Evolutionary conservation across 805 yeast species (phyloP), one percentile per base, ranked within the genome.

Genomic region (Schizosaccharomyces cryophilus): DNA sequence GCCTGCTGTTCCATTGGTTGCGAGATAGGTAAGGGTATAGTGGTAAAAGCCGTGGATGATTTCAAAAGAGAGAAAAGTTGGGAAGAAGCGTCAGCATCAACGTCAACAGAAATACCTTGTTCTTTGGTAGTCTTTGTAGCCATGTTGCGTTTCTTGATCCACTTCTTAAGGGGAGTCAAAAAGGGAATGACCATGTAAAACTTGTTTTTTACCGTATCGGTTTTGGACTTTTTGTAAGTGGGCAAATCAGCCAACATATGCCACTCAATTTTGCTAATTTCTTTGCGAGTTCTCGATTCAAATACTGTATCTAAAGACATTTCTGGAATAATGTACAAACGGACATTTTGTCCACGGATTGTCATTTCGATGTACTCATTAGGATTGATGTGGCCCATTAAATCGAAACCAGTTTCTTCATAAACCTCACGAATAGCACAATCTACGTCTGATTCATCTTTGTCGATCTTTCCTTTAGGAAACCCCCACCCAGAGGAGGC

Each of bases 401-500:
- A 82, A 70, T 93, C 94, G 67, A 83, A 89, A 0, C 97, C 95
- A 17, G 89, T 90, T 71, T 93, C 99, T 72, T 93, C 99, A 64
- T 78, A 78, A 26, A 86, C 88, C 70, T 93, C 99, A 67, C 99
- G 79, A 15, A 87, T 72, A 4, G 97, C 96, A 73, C 98, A 94
- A 61, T 79, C 82, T 5, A 81, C 77, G 70, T 93, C 98, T 17
- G 81, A 74, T 73, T 93, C 99, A 68, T 83, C 94, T 69, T 93
- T 89, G 47, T 94, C 86, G 62, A 93, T 93, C 71, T 93, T 93
- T 5, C 99, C 99, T 70, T 95, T 77, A 5, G 99, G 99, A 68
- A 93, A 93, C 6, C 95, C 85, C 97, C 97, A 93, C 0, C 84
- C 73, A n/a, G 77, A 69, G 40, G 74, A 72, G 13, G 88, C 78